Conservation (phyloP, 768 basidiomycete genomes). For the Kwoniella dendrophila region DNA sequence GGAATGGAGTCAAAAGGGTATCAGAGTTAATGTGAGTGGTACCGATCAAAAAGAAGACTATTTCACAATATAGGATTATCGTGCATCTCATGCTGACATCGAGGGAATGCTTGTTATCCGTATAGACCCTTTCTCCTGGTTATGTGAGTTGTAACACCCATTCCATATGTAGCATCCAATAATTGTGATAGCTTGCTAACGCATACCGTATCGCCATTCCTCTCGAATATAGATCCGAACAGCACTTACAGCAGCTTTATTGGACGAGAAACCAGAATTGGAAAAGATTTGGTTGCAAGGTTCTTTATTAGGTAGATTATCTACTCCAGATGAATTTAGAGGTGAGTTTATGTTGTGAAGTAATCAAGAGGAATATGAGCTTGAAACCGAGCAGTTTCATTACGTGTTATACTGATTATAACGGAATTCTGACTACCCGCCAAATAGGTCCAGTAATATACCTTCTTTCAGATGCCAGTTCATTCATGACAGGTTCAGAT, state of each 20-base stretch:
- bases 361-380: neutral
- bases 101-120: neutral
- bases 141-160: no score
- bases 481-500: slow-evolving; percentile 51
- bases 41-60: no score
- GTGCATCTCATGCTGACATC: neutral
- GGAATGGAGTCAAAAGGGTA: slow-evolving; percentile 51
- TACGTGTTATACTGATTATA: no score
- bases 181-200: no score
- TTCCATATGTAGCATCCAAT: no score
- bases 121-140: slow-evolving; percentile 38
- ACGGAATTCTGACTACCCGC: no score
- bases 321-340: slow-evolving; percentile 40
- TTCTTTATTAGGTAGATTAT: slow-evolving; percentile 30
- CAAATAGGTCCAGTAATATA: slow-evolving; percentile 36
- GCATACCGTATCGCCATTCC: no score
- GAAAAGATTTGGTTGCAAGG: slow-evolving; percentile 37
- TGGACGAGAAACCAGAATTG: slow-evolving; percentile 35
- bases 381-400: no score
- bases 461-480: slow-evolving; percentile 48
- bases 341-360: slow-evolving; percentile 15
- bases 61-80: no score
- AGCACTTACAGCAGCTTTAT: slow-evolving; percentile 37
- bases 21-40: slow-evolving; percentile 47
- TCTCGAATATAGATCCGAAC: slow-evolving; percentile 20